Evolutionary conservation across 805 yeast genomes (phyloP).

Genomic region (Metschnikowia lochheadii): DNA sequence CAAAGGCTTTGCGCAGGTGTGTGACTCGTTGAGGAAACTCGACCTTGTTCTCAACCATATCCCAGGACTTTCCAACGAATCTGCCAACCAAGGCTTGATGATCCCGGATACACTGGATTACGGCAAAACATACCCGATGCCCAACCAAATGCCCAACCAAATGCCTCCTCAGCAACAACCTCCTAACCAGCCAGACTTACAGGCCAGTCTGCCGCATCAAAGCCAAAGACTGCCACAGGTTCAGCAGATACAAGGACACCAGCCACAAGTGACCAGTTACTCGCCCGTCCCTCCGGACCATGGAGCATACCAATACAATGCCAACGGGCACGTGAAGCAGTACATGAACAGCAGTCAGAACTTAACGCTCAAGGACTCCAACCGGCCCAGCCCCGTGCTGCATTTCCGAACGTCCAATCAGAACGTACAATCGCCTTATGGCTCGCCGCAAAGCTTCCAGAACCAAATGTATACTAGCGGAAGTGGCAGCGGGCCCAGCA

Average conservation of each 20-base stretch:
- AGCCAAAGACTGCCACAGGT: slow-evolving; percentile 2
- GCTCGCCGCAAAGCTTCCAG: slow-evolving; percentile 13
- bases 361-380: slow-evolving; percentile 4
- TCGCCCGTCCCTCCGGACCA: slow-evolving; percentile 1
- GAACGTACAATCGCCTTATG: slow-evolving; percentile 12
- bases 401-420: slow-evolving; percentile 2
- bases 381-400: slow-evolving; percentile 9
- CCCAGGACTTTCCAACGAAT: slow-evolving; percentile 57
- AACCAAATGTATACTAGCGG: slow-evolving; percentile 7
- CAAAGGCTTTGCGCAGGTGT: slow-evolving; percentile 72
- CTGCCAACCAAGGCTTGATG: slow-evolving; percentile 33
- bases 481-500: slow-evolving; percentile 18
- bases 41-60: slow-evolving; percentile 70
- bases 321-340: slow-evolving; percentile 4
- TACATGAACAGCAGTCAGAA: not conserved
- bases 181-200: not conserved
- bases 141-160: slow-evolving; percentile 8
- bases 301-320: slow-evolving; percentile 1
- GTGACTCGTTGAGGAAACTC: slow-evolving; percentile 66
- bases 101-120: slow-evolving; percentile 31
- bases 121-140: slow-evolving; percentile 4
- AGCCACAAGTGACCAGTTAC: not conserved
- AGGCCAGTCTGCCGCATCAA: not conserved
- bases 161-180: slow-evolving; percentile 14
- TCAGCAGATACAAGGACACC: not conserved